phyloP scores from a whole-genome alignment of 441 rosid genomes.

The Erodium texanum region DNA sequence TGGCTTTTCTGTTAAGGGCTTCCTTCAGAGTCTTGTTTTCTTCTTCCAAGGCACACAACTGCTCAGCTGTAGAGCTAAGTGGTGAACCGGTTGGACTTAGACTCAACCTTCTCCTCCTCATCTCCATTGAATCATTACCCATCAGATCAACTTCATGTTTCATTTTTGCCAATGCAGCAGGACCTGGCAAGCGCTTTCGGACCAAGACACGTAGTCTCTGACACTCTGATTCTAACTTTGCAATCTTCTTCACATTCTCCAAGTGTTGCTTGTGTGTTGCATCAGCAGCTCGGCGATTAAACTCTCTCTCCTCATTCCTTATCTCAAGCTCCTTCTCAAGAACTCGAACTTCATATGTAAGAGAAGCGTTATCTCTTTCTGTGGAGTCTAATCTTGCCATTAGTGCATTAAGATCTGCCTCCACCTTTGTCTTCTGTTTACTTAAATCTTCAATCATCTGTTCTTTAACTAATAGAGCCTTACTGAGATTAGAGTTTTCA shows the following conservation, averaged over 20 bases:
- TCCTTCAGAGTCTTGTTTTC: constrained; percentile 73
- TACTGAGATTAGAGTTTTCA: constrained; percentile 51
- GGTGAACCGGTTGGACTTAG: constrained; percentile 27
- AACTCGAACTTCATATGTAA: constrained; percentile 70
- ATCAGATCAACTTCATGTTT: constrained; percentile 61
- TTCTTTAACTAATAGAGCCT: constrained; percentile 50
- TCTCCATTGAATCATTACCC: constrained; percentile 40
- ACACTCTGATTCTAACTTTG: constrained; percentile 81
- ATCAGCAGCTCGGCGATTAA: constrained; percentile 53
- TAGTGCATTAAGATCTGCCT: constrained; percentile 44
- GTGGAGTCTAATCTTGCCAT: constrained; percentile 54
- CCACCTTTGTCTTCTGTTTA: constrained; percentile 40
- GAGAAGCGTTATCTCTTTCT: constrained; percentile 64
- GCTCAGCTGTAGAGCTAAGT: constrained; percentile 30
- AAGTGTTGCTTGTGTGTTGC: constrained; percentile 66
- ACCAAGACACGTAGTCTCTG: constrained; percentile 69
- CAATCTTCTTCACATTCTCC: constrained; percentile 65
- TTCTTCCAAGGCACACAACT: constrained; percentile 55
- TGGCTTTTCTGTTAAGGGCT: constrained; percentile 40
- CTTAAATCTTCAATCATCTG: constrained; percentile 42
- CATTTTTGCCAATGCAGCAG: constrained; percentile 69
- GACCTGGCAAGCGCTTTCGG: constrained; percentile 74
- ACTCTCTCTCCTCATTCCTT: constrained; percentile 76
- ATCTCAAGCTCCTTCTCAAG: constrained; percentile 82
- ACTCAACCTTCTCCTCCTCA: constrained; percentile 40